These are phyloP conservation scores for Fistulifera solaris DNA, from an alignment of 108 stramenopile genomes.

Conservation along the genomic window DNA sequence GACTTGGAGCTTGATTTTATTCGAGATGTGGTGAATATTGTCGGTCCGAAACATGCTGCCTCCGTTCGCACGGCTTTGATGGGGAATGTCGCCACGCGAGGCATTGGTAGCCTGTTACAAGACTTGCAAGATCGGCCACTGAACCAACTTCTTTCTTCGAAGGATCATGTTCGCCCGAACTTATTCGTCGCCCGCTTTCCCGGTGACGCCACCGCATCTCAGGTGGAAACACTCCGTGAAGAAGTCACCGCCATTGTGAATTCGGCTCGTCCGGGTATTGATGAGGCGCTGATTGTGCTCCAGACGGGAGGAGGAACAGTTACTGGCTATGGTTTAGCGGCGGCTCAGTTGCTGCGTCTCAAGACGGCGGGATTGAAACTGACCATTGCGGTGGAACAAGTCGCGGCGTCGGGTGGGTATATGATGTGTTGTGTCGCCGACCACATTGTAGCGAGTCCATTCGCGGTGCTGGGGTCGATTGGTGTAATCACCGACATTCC, in stretches of 20 bases:
- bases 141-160: constrained; percentile 17
- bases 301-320: constrained; percentile 90
- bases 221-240: constrained; percentile 72
- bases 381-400: constrained; percentile 91
- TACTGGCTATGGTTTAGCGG: constrained; percentile 89
- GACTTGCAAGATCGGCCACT: constrained; percentile 66
- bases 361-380: constrained; percentile 68
- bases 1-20: constrained; percentile 59
- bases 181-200: constrained; percentile 75
- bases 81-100: constrained; percentile 51
- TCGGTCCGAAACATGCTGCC: constrained; percentile 63
- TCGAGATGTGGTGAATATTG: constrained; percentile 39
- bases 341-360: constrained; percentile 77
- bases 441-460: constrained; percentile 69
- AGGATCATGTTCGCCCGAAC: constrained; percentile 14
- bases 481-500: constrained; percentile 88
- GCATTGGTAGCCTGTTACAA: constrained; percentile 40
- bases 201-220: constrained; percentile 80
- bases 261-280: constrained; percentile 56
- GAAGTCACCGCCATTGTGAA: constrained; percentile 86
- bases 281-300: constrained; percentile 80
- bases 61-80: constrained; percentile 54
- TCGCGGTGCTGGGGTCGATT: constrained; percentile 81
- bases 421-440: constrained; percentile 86
- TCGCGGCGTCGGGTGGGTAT: constrained; percentile 82